Percentiles rank a stretch among this genome's conserved stretches.
These are phyloP conservation scores for Coffea humblotiana DNA, from an alignment of 305 asterid genomes.

Conservation along the genomic window DNA sequence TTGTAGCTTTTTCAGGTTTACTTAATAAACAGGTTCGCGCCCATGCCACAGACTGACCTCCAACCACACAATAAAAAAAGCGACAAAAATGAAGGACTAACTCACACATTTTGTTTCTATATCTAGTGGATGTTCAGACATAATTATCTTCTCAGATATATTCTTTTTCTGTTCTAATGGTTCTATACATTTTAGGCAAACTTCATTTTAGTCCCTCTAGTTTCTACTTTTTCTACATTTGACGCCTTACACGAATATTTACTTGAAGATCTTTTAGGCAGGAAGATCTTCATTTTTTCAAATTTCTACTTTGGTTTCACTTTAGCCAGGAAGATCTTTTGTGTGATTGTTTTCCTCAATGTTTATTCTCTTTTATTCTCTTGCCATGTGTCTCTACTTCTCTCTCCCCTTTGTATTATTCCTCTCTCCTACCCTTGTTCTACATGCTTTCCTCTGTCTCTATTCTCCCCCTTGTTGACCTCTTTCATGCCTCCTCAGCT, in stretches of 20 bases:
- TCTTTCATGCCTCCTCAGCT: neutral
- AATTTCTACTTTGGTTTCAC: too few species aligned
- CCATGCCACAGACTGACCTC: neutral
- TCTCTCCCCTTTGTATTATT: neutral
- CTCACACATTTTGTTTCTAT: neutral
- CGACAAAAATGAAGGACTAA: too few species aligned
- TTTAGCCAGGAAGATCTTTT: neutral
- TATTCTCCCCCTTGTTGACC: neutral
- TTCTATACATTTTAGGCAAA: too few species aligned
- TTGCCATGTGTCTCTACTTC: neutral
- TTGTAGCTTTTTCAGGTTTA: neutral
- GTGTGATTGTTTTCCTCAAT: neutral
- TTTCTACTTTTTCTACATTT: neutral
- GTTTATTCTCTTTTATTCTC: neutral
- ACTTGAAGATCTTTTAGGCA: neutral
- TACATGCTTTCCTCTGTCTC: neutral
- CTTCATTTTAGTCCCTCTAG: neutral
- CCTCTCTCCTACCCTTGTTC: neutral
- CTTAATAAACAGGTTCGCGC: neutral
- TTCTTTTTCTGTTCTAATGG: neutral
- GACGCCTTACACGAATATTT: neutral
- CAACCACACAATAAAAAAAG: too few species aligned
- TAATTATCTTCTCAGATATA: neutral
- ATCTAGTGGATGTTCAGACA: neutral
- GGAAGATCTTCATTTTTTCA: too few species aligned